Evolutionary conservation across 177 flowering plant genomes (phyloP).

Genomic region (Vitis hybrid): DNA sequence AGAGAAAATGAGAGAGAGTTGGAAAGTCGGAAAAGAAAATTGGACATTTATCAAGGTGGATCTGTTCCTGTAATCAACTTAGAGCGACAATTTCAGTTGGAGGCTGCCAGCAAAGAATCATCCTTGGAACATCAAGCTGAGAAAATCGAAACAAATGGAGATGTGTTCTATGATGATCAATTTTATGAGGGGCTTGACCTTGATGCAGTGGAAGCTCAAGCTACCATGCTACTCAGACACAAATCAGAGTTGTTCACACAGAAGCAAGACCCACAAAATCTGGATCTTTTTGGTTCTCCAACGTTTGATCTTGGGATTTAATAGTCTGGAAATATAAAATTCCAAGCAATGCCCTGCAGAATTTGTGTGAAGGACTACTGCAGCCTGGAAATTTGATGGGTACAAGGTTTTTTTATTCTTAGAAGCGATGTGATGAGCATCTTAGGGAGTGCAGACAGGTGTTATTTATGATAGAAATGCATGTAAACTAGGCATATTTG

Average conservation of each 20-base stretch:
- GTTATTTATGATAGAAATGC: too few species aligned
- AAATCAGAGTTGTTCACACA: slow-evolving; percentile 34
- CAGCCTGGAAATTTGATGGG: too few species aligned
- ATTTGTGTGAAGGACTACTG: too few species aligned
- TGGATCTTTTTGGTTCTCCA: slow-evolving; percentile 41
- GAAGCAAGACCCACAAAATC: slow-evolving; percentile 19
- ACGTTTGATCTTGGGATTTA: slow-evolving; percentile 91
- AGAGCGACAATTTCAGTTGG: slow-evolving; percentile 32
- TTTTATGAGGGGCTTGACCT: slow-evolving; percentile 78
- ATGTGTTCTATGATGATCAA: slow-evolving; percentile 57
- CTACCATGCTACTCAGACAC: slow-evolving; percentile 48
- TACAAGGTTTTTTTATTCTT: too few species aligned
- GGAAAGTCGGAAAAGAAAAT: slow-evolving; percentile 60
- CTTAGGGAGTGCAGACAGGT: too few species aligned
- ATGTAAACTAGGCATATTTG: too few species aligned
- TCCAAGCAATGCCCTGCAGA: too few species aligned
- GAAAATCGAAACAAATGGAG: slow-evolving; percentile 19
- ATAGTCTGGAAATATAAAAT: not conserved
- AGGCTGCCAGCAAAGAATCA: slow-evolving; percentile 14
- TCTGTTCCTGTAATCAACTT: slow-evolving; percentile 37
- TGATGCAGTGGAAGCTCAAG: slow-evolving; percentile 88
- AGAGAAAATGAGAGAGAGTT: slow-evolving; percentile 20
- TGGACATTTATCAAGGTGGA: slow-evolving; percentile 31
- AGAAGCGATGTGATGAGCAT: too few species aligned
- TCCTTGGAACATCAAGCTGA: slow-evolving; percentile 20